Percentiles rank a stretch among this genome's conserved stretches.
Conservation (phyloP, 176 grass and related monocot genomes). For the Zizania latifolia region DNA sequence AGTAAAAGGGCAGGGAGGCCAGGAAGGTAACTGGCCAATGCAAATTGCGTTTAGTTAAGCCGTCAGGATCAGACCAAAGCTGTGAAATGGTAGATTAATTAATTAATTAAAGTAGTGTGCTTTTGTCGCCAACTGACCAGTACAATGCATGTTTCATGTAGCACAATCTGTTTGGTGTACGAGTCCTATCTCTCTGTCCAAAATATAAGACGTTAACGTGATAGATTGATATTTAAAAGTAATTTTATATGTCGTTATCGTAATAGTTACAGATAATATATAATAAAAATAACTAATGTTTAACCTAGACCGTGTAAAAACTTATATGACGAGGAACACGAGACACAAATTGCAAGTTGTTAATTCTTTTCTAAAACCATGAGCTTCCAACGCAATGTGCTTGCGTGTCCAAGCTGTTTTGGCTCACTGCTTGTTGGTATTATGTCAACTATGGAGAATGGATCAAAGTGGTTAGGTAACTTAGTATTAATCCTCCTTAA, state of each 20-base stretch:
- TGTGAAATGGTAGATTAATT: not conserved
- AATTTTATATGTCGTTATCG: no score
- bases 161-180: conserved; percentile 3
- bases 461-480: not conserved
- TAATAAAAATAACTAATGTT: no score
- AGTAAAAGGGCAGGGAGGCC: not conserved
- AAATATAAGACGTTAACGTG: no score
- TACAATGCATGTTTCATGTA: not conserved
- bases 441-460: not conserved
- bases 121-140: conserved; percentile 14
- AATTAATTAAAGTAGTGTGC: not conserved
- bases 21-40: not conserved
- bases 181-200: no score
- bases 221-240: no score
- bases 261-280: no score
- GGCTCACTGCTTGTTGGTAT: not conserved
- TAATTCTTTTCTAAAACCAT: not conserved
- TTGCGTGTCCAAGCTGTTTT: not conserved
- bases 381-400: not conserved
- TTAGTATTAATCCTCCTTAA: not conserved
- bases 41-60: conserved; percentile 20
- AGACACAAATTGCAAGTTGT: not conserved
- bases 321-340: no score
- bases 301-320: no score
- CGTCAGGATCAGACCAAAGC: conserved; percentile 23